Evolutionary conservation across 306 rosid species (phyloP), one percentile per base, ranked within the genome.

Genomic region (Trifolium subterraneum): DNA sequence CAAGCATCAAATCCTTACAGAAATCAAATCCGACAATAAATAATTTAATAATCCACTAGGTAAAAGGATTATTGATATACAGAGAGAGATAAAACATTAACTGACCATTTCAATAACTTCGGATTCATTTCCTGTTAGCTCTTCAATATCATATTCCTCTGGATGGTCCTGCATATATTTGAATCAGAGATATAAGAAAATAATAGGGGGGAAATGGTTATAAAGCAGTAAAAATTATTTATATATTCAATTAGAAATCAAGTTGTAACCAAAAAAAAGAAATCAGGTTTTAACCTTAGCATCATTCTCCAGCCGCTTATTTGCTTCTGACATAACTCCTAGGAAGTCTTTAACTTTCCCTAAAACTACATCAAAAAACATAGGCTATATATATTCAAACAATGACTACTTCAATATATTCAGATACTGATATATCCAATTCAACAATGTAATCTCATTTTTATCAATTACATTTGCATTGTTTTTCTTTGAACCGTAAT

Each of bases 1-100:
- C 98, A 68, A 90, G 83, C 95, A 93, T 88, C 84, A 90, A 85
- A 77, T 93, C 91, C 98, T 93, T 85, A 38, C 54, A 76, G 31
- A 65, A 70, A 56, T 69, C 33, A 5, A 16, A 33, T 38, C 54
- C 13, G 48, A 23, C 60, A 52, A 29, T 12, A 11, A 42, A 42
- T 42, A 12, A 16, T 16, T 20, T 12, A 58, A 60, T 15, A 60
- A 33, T 73, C 41, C 60, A 80, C 15, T 23, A 55, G 11, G 8
- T 10, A 22, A 23, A 64, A 13, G 23, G 61, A 33, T 39, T 29
- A 38, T 44, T 64, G 78, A 51, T 52, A 48, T 6, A 38, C 25
- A 47, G 27, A 64, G 4, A 41, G 29, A n/a, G 45, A 35, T n/a
- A 68, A 19, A 61, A 72, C 51, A 39, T 20, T 12, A 36, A 72